Percentiles rank a stretch among this genome's conserved stretches.
Conservation (phyloP, 2,329 filamentous ascomycete genomes). For the Monosporascus sp. region DNA sequence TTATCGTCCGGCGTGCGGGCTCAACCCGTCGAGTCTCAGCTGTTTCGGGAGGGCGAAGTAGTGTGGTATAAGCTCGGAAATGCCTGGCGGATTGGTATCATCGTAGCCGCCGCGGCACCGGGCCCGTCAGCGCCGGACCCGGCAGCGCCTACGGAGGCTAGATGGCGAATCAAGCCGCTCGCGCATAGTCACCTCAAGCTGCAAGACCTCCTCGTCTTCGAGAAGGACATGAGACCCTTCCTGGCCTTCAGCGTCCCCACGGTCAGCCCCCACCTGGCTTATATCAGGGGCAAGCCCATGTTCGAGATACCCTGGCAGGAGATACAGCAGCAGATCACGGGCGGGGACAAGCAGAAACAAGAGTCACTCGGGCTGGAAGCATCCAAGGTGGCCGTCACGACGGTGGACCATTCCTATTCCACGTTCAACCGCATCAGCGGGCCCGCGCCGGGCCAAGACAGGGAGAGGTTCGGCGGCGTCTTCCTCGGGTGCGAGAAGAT, state of each 20-base stretch:
- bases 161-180: constrained; percentile 13
- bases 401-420: constrained; percentile 44
- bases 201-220: constrained; percentile 32
- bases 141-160: background rate
- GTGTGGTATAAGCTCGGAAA: constrained; percentile 45
- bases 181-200: constrained; percentile 37
- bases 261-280: constrained; percentile 28
- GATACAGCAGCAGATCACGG: constrained; percentile 25
- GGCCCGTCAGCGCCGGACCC: background rate
- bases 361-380: constrained; percentile 43
- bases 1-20: constrained; percentile 6
- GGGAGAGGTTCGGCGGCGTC: constrained; percentile 38
- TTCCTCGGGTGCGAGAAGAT: constrained; percentile 49
- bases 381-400: constrained; percentile 45
- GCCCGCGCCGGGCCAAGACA: constrained; percentile 22
- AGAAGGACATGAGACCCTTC: constrained; percentile 43
- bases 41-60: constrained; percentile 45
- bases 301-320: constrained; percentile 39
- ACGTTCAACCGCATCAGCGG: constrained; percentile 36
- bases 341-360: constrained; percentile 31
- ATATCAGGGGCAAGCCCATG: constrained; percentile 35
- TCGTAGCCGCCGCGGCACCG: constrained; percentile 16
- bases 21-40: constrained; percentile 19
- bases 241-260: constrained; percentile 46
- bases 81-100: constrained; percentile 45